A percentile compares a stretch with the other conserved stretches of the same genome.
Evolutionary conservation across 768 basidiomycete genomes (phyloP).

Genomic region (Dendrothele bispora): DNA sequence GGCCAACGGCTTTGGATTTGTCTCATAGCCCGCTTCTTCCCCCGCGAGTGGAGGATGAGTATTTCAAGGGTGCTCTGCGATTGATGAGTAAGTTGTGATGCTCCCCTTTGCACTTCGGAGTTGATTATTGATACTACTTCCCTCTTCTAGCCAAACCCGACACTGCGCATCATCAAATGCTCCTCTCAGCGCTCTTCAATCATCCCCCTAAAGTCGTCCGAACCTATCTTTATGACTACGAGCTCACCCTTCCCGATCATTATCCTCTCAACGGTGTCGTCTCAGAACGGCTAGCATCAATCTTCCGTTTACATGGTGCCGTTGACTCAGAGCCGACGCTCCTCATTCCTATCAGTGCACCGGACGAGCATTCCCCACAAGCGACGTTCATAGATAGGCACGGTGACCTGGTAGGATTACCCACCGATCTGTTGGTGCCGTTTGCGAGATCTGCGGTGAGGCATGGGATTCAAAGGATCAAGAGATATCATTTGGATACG

Average conservation of each 20-base stretch:
- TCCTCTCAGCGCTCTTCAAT: slow-evolving; percentile 77
- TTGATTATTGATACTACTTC: neutral
- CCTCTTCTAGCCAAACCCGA: slow-evolving; percentile 63
- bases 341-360: slow-evolving; percentile 65
- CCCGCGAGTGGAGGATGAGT: slow-evolving; percentile 76
- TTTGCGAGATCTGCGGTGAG: slow-evolving; percentile 85
- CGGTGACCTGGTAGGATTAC: slow-evolving; percentile 73
- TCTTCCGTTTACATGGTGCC: slow-evolving; percentile 89
- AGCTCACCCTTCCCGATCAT: slow-evolving; percentile 68
- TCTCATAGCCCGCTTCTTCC: slow-evolving; percentile 80
- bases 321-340: slow-evolving; percentile 84
- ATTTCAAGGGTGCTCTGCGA: slow-evolving; percentile 75
- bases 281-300: slow-evolving; percentile 69
- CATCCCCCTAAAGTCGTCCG: slow-evolving; percentile 66
- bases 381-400: slow-evolving; percentile 79
- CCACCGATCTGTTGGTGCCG: slow-evolving; percentile 69
- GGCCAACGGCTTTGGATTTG: slow-evolving; percentile 83
- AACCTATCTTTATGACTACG: slow-evolving; percentile 68
- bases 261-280: slow-evolving; percentile 72
- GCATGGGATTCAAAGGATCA: slow-evolving; percentile 65
- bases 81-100: slow-evolving; percentile 60
- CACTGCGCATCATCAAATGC: slow-evolving; percentile 77
- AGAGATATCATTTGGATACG: slow-evolving; percentile 78
- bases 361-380: slow-evolving; percentile 62
- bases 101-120: neutral